Percentiles rank a stretch among this genome's conserved stretches.
These are phyloP conservation scores for Paecilomyces sp. DNA, from an alignment of 2,329 filamentous ascomycete species.

Conservation along the genomic window DNA sequence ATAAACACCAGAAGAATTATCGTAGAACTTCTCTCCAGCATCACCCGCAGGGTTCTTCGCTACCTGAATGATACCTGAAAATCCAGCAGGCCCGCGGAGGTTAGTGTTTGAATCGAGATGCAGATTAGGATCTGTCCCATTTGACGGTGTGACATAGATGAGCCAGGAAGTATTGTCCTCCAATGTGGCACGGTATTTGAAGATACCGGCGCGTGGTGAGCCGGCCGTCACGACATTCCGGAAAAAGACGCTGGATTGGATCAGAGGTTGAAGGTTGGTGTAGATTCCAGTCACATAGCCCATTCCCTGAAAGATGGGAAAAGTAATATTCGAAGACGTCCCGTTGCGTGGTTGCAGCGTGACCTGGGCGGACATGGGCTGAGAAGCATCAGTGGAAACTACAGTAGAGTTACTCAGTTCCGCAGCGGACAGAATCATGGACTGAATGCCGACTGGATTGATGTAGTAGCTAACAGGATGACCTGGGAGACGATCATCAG, in stretches of 20 bases:
- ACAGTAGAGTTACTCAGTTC: conserved; percentile 60
- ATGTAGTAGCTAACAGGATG: conserved; percentile 64
- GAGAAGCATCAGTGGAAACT: conserved; percentile 46
- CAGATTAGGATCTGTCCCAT: conserved; percentile 58
- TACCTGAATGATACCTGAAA: conserved; percentile 74
- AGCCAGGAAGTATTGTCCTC: conserved; percentile 72
- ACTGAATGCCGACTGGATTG: conserved; percentile 76
- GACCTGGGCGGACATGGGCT: conserved; percentile 57
- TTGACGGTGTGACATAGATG: conserved; percentile 62
- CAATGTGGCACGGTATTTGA: conserved; percentile 68
- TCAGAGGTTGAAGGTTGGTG: conserved; percentile 58
- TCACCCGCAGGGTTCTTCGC: conserved; percentile 61
- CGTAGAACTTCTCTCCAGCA: conserved; percentile 61
- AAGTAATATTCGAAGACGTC: conserved; percentile 57
- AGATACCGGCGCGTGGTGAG: conserved; percentile 54
- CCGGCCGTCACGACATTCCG: conserved; percentile 51
- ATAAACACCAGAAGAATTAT: conserved; percentile 69
- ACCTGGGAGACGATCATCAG: conserved; percentile 45
- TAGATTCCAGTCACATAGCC: conserved; percentile 77
- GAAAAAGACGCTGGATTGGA: conserved; percentile 72
- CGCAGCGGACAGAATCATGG: conserved; percentile 68
- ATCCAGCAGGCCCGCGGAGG: conserved; percentile 59
- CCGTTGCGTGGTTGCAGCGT: conserved; percentile 54
- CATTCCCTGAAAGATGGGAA: conserved; percentile 86
- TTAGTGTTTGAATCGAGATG: conserved; percentile 58